phyloP scores from a whole-genome alignment of 169 alveolate species.

The Cryptosporidium andersoni region DNA sequence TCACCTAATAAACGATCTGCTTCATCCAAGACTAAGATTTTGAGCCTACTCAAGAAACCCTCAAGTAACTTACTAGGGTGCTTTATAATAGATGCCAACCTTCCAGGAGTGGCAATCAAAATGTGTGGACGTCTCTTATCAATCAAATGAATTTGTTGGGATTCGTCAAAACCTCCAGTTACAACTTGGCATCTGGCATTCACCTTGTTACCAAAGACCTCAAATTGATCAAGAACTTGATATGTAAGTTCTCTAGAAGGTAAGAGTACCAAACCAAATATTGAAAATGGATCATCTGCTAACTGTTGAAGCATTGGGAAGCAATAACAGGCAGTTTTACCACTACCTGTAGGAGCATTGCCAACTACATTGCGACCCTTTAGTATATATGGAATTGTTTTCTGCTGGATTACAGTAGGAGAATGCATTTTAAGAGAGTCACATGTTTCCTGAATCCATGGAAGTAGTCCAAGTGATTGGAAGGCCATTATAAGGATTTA shows the following conservation, averaged over 20 bases:
- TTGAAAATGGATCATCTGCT: constrained; percentile 93
- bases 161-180: constrained; percentile 93
- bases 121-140: constrained; percentile 91
- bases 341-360: constrained; percentile 97
- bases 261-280: constrained; percentile 92
- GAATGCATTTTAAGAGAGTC: constrained; percentile 73
- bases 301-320: constrained; percentile 92
- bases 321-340: constrained; percentile 97
- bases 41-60: constrained; percentile 82
- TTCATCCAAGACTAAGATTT: constrained; percentile 94
- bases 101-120: constrained; percentile 96
- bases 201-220: constrained; percentile 88
- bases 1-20: constrained; percentile 93
- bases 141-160: constrained; percentile 80
- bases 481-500: constrained; percentile 15
- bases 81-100: constrained; percentile 84
- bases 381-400: constrained; percentile 89
- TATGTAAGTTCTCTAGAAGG: constrained; percentile 98
- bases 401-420: constrained; percentile 91
- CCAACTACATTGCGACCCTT: constrained; percentile 89
- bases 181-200: constrained; percentile 84
- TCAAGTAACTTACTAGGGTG: constrained; percentile 77
- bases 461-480: constrained; percentile 26
- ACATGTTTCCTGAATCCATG: constrained; percentile 57
- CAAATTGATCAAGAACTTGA: constrained; percentile 94